Percentiles rank a stretch among this genome's conserved stretches.
Evolutionary conservation across 352 stramenopile genomes (phyloP).

Genomic region (Pythium sukuiense): DNA sequence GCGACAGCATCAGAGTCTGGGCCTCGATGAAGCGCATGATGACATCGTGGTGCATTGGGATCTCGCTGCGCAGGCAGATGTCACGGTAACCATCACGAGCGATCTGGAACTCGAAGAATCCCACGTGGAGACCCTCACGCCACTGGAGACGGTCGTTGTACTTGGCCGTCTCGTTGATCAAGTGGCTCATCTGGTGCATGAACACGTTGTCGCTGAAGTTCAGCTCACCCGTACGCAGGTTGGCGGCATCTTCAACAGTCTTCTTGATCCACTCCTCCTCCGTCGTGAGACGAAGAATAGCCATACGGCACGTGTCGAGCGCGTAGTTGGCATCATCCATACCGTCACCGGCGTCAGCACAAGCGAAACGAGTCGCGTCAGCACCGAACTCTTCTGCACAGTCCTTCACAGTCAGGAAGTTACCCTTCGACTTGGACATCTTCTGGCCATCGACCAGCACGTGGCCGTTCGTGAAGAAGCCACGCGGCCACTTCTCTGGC

Average conservation of each 20-base stretch:
- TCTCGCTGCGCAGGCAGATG: conserved; percentile 86
- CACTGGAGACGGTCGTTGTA: conserved; percentile 92
- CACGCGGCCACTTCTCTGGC: conserved; percentile 95
- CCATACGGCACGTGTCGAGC: conserved; percentile 95
- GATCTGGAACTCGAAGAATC: conserved; percentile 99
- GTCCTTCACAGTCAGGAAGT: conserved; percentile 99
- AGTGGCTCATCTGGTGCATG: conserved; percentile 96
- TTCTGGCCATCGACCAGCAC: conserved; percentile 97
- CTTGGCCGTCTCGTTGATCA: conserved; percentile 90
- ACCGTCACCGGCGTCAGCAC: conserved; percentile 96
- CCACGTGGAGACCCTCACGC: conserved; percentile 96
- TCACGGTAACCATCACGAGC: conserved; percentile 97
- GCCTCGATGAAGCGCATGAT: conserved; percentile 94
- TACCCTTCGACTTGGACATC: conserved; percentile 99
- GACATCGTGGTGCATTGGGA: conserved; percentile 92
- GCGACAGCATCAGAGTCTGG: conserved; percentile 93
- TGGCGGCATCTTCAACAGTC: conserved; percentile 80
- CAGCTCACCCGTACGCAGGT: conserved; percentile 74
- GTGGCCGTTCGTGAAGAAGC: conserved; percentile 99
- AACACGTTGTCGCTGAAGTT: conserved; percentile 96
- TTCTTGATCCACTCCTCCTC: conserved; percentile 98
- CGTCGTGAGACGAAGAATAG: conserved; percentile 96
- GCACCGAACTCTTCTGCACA: conserved; percentile 94
- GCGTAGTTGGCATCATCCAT: conserved; percentile 99
- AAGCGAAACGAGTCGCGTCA: conserved; percentile 97